Conservation (phyloP, 352 stramenopile genomes). For the Pythium utonaiense region DNA sequence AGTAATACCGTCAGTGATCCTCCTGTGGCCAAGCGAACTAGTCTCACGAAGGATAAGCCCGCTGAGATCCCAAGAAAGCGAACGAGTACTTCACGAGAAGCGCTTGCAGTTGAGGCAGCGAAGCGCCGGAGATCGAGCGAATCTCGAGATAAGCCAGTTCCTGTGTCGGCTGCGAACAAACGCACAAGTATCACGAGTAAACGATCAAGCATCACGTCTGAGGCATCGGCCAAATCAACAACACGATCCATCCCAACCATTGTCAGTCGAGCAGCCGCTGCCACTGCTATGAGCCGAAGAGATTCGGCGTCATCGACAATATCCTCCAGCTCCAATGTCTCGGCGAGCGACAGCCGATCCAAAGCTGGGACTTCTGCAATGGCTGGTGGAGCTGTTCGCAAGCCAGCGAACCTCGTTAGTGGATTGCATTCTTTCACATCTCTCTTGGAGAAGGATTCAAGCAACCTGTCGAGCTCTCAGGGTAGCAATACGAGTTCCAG, state of each 20-base stretch:
- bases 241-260: constrained; percentile 3
- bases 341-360: constrained; percentile 12
- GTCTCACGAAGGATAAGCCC: constrained; percentile 11
- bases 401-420: constrained; percentile 61
- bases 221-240: background rate
- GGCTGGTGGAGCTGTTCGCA: constrained; percentile 25
- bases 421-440: constrained; percentile 70
- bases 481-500: constrained; percentile 23
- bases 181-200: background rate
- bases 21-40: constrained; percentile 7
- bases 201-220: background rate
- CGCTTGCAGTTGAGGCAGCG: background rate
- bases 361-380: constrained; percentile 3
- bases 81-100: constrained; percentile 10
- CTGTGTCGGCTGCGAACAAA: background rate
- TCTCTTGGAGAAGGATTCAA: constrained; percentile 55
- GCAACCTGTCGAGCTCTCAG: constrained; percentile 23
- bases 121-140: constrained; percentile 15
- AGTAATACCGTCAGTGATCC: constrained; percentile 2
- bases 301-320: constrained; percentile 55
- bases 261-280: constrained; percentile 16
- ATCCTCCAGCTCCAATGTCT: constrained; percentile 48
- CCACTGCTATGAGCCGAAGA: constrained; percentile 10
- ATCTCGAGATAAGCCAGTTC: background rate
- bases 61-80: constrained; percentile 10